Base-by-base conservation (phyloP, 345 rosid species). In the Lenwebbia sp. region DNA sequence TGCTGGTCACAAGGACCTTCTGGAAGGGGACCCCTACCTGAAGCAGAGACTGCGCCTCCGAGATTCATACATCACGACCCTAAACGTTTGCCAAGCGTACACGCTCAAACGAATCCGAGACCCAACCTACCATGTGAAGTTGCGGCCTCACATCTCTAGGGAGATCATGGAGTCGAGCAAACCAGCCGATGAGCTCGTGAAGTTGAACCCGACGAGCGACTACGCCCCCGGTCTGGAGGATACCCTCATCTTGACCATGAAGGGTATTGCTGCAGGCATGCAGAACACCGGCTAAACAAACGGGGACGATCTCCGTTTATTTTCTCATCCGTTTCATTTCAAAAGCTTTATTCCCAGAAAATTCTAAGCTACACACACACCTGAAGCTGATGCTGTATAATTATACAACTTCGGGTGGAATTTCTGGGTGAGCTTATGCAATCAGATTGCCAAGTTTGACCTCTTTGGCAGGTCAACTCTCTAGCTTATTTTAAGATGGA, bases 191-290 rank as follows among this genome's bases (percentile, higher is more conserved):
- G 99, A 96, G 86, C 97, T 96, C 4, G 92, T 95, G 85, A 94
- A 90, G 87, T 91, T 97, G 91, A 97, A 96, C 92, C 92, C 95
- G 1, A 91, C 93, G 6, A 96, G 98, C 17, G 99, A 97, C 26
- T 95, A 97, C 70, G 96, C 93, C 40, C 98, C 98, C 37, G 98
- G 99, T 55, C 90, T 97, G 90, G 99, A 96, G 91, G 99, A 98
- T 91, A 96, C 99, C 83, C 98, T 98, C 83, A 96, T 98, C 91
- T 90, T 98, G 91, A 98, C 99, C 87, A 95, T 98, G 98, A 98
- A 98, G 91, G 99, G 99, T 87, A 92, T 98, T 86, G 98, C 99
- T 28, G 99, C 99, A 0, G 98, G 99, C 84, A 41, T 96, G 90
- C 99, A 96, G 90, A 98, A 96, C 92, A 98, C 99, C 7, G 99